Evolutionary conservation across 1,139 yeast species (phyloP).

Genomic region (Schwanniomyces etchellsii): DNA sequence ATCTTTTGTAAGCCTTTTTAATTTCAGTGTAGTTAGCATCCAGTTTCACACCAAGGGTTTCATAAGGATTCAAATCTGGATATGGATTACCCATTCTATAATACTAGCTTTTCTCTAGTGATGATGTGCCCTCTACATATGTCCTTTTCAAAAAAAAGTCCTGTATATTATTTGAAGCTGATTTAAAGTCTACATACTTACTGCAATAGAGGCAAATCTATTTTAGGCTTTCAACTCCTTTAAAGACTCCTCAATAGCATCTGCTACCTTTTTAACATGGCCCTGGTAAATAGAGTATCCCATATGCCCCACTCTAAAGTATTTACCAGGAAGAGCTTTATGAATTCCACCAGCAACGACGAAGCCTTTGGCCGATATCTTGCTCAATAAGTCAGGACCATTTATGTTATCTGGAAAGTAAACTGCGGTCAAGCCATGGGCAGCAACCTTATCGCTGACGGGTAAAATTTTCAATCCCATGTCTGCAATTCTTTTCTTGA

Average conservation of each 20-base stretch:
- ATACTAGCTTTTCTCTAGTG: not conserved
- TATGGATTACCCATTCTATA: constrained; percentile 34
- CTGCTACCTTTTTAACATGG: constrained; percentile 31
- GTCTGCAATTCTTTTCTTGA: constrained; percentile 53
- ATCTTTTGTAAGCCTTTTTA: constrained; percentile 65
- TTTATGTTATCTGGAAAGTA: constrained; percentile 75
- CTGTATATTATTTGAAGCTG: too few species aligned
- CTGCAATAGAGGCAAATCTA: too few species aligned
- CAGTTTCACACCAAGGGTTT: constrained; percentile 39
- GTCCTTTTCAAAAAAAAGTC: too few species aligned
- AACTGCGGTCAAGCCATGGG: constrained; percentile 84
- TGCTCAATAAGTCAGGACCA: constrained; percentile 55
- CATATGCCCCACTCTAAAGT: constrained; percentile 96
- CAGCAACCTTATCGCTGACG: constrained; percentile 53
- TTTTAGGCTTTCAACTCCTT: constrained; percentile 21
- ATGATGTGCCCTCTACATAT: too few species aligned
- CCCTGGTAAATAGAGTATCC: constrained; percentile 51
- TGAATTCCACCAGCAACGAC: constrained; percentile 90
- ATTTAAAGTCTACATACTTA: too few species aligned
- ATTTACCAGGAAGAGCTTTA: constrained; percentile 71
- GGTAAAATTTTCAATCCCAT: constrained; percentile 72
- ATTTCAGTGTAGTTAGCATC: constrained; percentile 48
- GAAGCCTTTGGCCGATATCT: constrained; percentile 61
- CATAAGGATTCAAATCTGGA: constrained; percentile 65
- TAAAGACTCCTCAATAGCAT: constrained; percentile 33